Evolutionary conservation across 2,329 filamentous ascomycete genomes (phyloP).

Genomic region (Claviceps lovelessii): DNA sequence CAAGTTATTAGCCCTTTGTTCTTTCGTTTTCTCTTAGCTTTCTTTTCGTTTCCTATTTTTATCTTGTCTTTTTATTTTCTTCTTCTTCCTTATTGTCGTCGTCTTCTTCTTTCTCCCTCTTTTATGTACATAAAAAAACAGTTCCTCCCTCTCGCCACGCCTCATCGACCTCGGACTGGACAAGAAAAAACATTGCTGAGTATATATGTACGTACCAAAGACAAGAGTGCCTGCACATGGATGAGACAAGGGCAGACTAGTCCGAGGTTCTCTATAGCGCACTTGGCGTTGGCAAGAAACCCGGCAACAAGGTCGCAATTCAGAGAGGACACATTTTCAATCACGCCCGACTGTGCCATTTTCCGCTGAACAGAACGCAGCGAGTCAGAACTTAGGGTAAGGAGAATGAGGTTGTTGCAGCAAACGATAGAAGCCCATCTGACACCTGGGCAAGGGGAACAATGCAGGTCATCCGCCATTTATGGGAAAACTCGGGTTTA

Average conservation of each 20-base stretch:
- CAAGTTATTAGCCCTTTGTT: too few relatives aligned
- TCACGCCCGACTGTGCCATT: neutral
- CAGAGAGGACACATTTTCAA: neutral
- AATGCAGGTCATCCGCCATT: neutral
- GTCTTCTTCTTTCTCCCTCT: too few relatives aligned
- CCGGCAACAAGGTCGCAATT: neutral
- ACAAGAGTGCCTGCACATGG: neutral
- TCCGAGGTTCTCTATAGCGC: neutral
- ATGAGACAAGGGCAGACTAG: neutral
- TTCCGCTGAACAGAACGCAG: neutral
- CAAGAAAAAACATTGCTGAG: too few relatives aligned
- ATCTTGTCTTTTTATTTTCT: too few relatives aligned
- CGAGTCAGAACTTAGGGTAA: neutral
- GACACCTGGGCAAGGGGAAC: neutral
- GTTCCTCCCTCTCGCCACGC: too few relatives aligned
- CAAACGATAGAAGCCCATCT: neutral
- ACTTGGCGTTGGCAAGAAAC: neutral
- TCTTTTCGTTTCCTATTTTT: too few relatives aligned
- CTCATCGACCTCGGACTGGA: too few relatives aligned
- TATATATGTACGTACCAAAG: neutral
- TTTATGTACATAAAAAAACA: too few relatives aligned
- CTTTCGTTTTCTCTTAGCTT: too few relatives aligned
- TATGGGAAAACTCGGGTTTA: neutral
- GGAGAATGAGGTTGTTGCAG: neutral
- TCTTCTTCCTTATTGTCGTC: too few relatives aligned